Percentiles rank a stretch among this genome's conserved stretches.
These are phyloP conservation scores for Diphasiastrum complanatum DNA, from an alignment of 83 land plant species.

Conservation along the genomic window DNA sequence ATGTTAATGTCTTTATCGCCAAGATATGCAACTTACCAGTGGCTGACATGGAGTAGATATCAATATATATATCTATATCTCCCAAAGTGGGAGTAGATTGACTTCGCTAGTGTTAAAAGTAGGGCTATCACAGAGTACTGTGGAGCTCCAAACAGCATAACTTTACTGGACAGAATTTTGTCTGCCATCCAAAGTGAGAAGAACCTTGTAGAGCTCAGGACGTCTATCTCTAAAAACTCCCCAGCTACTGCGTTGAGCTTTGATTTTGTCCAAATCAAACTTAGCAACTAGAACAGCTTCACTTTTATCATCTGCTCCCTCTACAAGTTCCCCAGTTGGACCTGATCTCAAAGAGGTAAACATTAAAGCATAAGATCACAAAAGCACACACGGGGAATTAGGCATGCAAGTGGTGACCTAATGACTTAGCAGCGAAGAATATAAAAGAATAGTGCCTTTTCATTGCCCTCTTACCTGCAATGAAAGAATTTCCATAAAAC, in stretches of 20 bases:
- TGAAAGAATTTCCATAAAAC: conserved; percentile 92
- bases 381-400: no score
- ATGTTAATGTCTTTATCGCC: no score
- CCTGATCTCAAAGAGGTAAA: conserved; percentile 56
- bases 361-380: no score
- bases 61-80: no score
- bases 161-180: no score
- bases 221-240: conserved; percentile 90
- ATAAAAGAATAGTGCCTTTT: neutral
- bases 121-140: no score
- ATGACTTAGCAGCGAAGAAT: neutral
- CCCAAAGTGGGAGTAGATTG: no score
- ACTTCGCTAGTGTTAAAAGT: no score
- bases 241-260: conserved; percentile 77
- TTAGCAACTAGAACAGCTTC: conserved; percentile 67
- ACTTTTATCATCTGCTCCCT: conserved; percentile 69
- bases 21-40: no score
- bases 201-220: conserved; percentile 80
- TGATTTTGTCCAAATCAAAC: conserved; percentile 71
- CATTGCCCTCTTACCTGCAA: conserved; percentile 51
- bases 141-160: no score
- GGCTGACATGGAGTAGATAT: no score
- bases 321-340: conserved; percentile 82
- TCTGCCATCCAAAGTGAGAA: conserved; percentile 83
- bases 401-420: no score